Base-by-base conservation (phyloP, 495 filamentous ascomycete genomes). In the Chaetomium tenue region DNA sequence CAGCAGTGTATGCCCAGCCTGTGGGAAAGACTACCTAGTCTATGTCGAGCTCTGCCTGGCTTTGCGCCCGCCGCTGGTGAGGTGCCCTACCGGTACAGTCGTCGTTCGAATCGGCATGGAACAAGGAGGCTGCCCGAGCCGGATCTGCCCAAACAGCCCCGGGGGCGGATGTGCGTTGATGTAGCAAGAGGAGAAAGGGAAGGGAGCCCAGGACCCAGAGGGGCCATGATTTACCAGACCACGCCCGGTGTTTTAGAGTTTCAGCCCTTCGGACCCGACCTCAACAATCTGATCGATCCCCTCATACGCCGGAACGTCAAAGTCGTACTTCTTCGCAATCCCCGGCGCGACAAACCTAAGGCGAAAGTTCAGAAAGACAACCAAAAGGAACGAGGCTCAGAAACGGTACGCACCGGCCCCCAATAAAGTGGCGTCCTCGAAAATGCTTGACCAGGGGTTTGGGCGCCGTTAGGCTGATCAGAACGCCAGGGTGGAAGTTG, bases 231-330 rank as follows among this genome's bases (percentile, higher is more conserved):
- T 20, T 12, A 56, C 40, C 33, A 54, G 47, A 28, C 46, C 52
- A 40, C 54, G 13, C 22, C 33, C 30, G 37, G 7, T 25, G 13
- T 12, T 58, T 76, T 71, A 90, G 51, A 89, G 77, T 72, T 82
- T 87, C 53, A 84, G 79, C 54, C 83, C 84, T 70, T 84, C 80
- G 39, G 81, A 79, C 20, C 76, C 80, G 9, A 93, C 80, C 76
- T 98, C 93, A 60, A 92, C 82, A 65, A 97, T 78, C 76, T 98
- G 94, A 76, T 98, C 93, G 65, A 95, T 76, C 0, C 94, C 94
- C 63, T 87, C 83, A 78, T 98, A 98, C 67, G 83, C 76, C 46
- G 94, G 93, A 50, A 93, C 68, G 70, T 91, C 88, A 55, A 98
- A 76, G 61, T 86, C 88, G 80, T 96, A 98, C 77, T 93, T 98